phyloP scores from a whole-genome alignment of 805 yeast species.

The Hanseniaspora guilliermondii region DNA sequence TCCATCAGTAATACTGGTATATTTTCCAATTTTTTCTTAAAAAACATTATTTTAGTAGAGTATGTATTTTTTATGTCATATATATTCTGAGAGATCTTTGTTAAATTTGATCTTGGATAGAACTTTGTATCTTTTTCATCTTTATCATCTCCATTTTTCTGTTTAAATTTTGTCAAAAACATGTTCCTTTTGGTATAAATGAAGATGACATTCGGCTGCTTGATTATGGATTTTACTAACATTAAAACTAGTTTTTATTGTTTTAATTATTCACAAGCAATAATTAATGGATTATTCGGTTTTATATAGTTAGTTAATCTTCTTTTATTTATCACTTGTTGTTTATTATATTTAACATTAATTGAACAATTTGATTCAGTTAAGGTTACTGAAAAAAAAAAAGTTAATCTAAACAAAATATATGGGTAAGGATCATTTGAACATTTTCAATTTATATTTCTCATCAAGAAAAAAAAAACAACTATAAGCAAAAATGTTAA shows the following conservation, averaged over 20 bases:
- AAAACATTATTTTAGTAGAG: slow-evolving; percentile 20
- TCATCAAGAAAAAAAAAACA: too few species aligned
- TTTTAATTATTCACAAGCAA: too few species aligned
- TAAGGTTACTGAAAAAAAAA: too few species aligned
- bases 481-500: too few species aligned
- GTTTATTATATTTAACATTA: too few species aligned
- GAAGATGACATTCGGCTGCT: background rate
- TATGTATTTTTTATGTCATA: background rate
- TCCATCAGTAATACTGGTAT: slow-evolving; percentile 29
- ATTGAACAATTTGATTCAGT: too few species aligned
- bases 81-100: background rate
- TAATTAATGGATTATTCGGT: too few species aligned
- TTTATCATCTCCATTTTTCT: background rate
- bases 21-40: slow-evolving; percentile 17
- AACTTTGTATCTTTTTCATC: background rate
- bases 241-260: background rate
- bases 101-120: background rate
- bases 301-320: too few species aligned
- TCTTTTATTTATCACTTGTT: too few species aligned
- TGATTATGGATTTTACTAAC: background rate
- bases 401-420: too few species aligned
- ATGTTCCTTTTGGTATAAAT: background rate
- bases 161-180: background rate
- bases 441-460: too few species aligned
- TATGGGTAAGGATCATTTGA: too few species aligned